Evolutionary conservation across 2,329 filamentous ascomycete species (phyloP).

Genomic region (Ilyonectria sp.): DNA sequence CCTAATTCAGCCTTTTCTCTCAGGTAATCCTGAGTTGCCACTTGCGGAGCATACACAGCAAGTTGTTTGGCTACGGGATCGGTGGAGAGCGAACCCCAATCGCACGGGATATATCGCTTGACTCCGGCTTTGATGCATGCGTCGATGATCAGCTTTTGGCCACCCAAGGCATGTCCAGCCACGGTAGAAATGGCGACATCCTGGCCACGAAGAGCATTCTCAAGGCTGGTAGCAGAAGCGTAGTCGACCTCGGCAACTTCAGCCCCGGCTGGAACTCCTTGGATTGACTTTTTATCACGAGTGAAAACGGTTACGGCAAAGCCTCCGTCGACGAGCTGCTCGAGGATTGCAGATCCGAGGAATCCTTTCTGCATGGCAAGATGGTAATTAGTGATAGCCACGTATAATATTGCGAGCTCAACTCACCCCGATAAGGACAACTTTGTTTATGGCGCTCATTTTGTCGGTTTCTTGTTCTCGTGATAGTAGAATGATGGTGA

Average conservation of each 20-base stretch:
- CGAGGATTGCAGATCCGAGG: constrained; percentile 47
- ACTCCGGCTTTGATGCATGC: constrained; percentile 19
- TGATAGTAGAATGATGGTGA: too few species aligned
- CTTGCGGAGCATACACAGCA: background rate
- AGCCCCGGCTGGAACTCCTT: background rate
- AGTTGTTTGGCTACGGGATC: background rate
- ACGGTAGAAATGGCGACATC: constrained; percentile 62
- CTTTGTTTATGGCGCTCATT: background rate
- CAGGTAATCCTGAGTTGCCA: constrained; percentile 9
- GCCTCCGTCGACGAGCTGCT: constrained; percentile 47
- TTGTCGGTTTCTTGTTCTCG: background rate
- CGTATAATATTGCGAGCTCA: too few species aligned
- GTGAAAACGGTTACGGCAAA: constrained; percentile 67
- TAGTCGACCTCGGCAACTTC: constrained; percentile 40
- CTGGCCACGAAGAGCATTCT: constrained; percentile 62
- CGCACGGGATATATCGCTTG: constrained; percentile 10
- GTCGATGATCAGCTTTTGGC: constrained; percentile 15
- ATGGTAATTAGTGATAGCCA: background rate
- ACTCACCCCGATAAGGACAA: constrained; percentile 1
- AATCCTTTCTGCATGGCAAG: constrained; percentile 8
- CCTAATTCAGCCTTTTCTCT: constrained; percentile 6
- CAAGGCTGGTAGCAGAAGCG: constrained; percentile 60
- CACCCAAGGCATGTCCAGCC: background rate
- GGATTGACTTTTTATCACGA: constrained; percentile 47
- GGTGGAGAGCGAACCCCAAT: constrained; percentile 3